phyloP scores from a whole-genome alignment of 2,329 filamentous ascomycete genomes.

The Nemania serpens region DNA sequence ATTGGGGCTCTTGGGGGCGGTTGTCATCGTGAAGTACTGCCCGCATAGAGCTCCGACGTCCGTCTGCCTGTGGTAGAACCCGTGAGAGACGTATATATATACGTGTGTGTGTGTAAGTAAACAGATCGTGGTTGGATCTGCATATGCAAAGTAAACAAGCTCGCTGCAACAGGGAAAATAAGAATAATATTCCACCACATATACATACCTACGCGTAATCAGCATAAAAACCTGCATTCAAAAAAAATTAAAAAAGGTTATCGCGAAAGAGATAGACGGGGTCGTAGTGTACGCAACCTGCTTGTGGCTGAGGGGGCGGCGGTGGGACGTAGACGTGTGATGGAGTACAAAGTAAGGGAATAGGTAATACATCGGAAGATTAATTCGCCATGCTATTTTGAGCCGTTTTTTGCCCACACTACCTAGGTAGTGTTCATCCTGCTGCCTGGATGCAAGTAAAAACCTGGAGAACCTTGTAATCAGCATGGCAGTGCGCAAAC shows the following conservation, averaged over 20 bases:
- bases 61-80: too few relatives aligned
- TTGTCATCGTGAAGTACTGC: too few relatives aligned
- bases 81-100: too few relatives aligned
- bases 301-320: slow-evolving; percentile 6
- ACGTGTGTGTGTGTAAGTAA: too few relatives aligned
- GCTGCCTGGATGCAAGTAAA: slow-evolving; percentile 24
- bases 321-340: not conserved
- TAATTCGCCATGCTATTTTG: slow-evolving; percentile 12
- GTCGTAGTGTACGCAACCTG: slow-evolving; percentile 4
- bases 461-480: slow-evolving; percentile 16
- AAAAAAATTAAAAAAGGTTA: not conserved
- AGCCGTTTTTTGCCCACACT: not conserved
- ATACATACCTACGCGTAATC: too few relatives aligned
- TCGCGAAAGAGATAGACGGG: not conserved
- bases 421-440: slow-evolving; percentile 4
- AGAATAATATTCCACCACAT: not conserved
- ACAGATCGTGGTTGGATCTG: too few relatives aligned
- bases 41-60: too few relatives aligned
- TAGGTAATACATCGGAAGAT: not conserved
- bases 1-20: too few relatives aligned
- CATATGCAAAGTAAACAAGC: too few relatives aligned
- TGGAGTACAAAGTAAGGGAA: too few relatives aligned
- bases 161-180: too few relatives aligned
- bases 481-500: slow-evolving; percentile 5
- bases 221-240: not conserved